phyloP scores from a whole-genome alignment of 352 stramenopile genomes.

The Globisporangium perplexum region DNA sequence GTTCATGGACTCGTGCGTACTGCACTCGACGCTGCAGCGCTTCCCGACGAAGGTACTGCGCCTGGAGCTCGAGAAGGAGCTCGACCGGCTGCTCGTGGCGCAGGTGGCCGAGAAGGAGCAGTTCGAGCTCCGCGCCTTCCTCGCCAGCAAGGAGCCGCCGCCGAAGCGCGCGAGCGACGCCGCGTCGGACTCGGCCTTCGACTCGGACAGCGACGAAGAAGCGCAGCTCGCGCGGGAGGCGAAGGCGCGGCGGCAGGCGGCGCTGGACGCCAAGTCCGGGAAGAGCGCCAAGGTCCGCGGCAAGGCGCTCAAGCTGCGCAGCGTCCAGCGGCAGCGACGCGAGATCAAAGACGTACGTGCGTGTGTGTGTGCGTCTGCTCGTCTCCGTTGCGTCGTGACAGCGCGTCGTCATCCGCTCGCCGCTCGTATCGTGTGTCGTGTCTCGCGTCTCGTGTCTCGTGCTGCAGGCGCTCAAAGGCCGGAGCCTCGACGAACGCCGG shows the following conservation, averaged over 20 bases:
- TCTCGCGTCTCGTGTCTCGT: not conserved
- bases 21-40: conserved; percentile 87
- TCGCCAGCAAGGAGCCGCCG: conserved; percentile 9
- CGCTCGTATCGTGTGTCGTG: too few relatives aligned
- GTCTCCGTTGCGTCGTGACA: too few relatives aligned
- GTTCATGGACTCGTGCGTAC: conserved; percentile 87
- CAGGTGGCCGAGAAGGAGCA: conserved; percentile 79
- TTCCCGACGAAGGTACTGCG: conserved; percentile 88
- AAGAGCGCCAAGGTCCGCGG: conserved; percentile 38
- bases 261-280: conserved; percentile 22
- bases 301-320: conserved; percentile 48
- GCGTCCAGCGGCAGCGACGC: conserved; percentile 62
- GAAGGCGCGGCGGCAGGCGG: conserved; percentile 24
- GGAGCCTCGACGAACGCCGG: conserved; percentile 60
- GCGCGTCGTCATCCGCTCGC: too few relatives aligned
- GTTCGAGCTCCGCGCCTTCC: conserved; percentile 47
- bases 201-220: conserved; percentile 74
- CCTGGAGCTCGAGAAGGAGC: conserved; percentile 88
- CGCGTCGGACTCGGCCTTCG: conserved; percentile 36
- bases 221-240: conserved; percentile 50
- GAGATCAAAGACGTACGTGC: conserved; percentile 63
- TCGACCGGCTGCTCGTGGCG: conserved; percentile 84
- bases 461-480: conserved; percentile 37
- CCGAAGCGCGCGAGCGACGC: not conserved
- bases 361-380: not conserved